phyloP scores from a whole-genome alignment of 768 basidiomycete species.

The Nevesoporus exiguus region DNA sequence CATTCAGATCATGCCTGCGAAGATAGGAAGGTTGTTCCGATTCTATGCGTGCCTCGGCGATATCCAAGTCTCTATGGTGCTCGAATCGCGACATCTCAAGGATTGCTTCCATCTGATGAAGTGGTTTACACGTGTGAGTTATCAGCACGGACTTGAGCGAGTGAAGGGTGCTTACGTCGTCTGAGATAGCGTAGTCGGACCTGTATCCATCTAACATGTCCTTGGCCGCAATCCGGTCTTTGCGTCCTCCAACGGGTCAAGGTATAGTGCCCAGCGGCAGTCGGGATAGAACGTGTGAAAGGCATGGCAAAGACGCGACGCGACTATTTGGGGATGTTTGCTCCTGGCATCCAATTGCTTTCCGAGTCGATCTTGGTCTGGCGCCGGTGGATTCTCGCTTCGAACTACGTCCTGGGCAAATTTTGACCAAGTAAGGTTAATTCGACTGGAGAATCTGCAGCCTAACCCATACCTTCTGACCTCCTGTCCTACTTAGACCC shows the following conservation, averaged over 20 bases:
- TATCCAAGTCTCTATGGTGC: background rate
- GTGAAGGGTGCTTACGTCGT: slow-evolving; percentile 21
- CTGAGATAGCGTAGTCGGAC: slow-evolving; percentile 24
- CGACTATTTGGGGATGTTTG: slow-evolving; percentile 16
- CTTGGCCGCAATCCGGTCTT: too few relatives aligned
- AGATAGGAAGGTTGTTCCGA: slow-evolving; percentile 16
- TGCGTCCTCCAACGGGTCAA: too few relatives aligned
- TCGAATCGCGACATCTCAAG: slow-evolving; percentile 28
- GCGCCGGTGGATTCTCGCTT: background rate
- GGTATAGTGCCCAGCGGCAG: background rate
- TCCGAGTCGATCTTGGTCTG: too few relatives aligned
- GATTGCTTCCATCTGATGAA: slow-evolving; percentile 26
- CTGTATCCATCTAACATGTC: slow-evolving; percentile 16
- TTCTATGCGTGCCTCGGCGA: slow-evolving; percentile 3
- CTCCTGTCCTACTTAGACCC: background rate
- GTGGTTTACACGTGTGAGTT: background rate
- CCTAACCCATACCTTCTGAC: background rate
- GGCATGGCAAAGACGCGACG: slow-evolving; percentile 11
- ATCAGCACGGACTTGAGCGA: background rate
- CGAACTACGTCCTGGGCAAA: too few relatives aligned
- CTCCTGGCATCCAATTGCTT: too few relatives aligned
- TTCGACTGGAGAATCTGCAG: background rate
- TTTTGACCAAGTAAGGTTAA: background rate
- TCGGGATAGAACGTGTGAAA: background rate
- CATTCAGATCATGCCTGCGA: slow-evolving; percentile 28